These are phyloP conservation scores for Linum tenue DNA, from an alignment of 345 rosid species.

Conservation along the genomic window DNA sequence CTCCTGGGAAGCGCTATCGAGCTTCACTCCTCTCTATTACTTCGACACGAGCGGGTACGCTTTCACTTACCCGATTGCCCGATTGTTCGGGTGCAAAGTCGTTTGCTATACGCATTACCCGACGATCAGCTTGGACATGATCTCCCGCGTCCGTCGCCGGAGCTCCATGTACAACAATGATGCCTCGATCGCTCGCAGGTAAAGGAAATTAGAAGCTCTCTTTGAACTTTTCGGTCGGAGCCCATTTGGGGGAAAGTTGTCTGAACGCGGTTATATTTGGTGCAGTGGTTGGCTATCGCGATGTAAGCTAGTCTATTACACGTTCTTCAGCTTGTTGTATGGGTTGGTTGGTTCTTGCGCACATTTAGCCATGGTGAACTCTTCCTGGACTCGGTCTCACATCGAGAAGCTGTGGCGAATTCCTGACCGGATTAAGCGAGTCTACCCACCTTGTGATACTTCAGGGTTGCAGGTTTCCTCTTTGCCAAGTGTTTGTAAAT, in stretches of 20 bases:
- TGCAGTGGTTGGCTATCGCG: conserved; percentile 73
- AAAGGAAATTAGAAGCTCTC: background rate
- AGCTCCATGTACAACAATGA: conserved; percentile 78
- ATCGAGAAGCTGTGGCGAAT: conserved; percentile 76
- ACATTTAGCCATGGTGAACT: conserved; percentile 86
- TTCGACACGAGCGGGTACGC: conserved; percentile 92
- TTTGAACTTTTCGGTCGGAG: background rate
- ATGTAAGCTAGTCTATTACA: conserved; percentile 66
- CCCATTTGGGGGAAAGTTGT: background rate
- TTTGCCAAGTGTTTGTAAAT: background rate
- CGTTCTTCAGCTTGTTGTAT: conserved; percentile 67
- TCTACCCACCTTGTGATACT: conserved; percentile 94
- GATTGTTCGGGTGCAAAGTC: conserved; percentile 91
- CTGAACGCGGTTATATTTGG: background rate
- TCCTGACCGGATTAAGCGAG: conserved; percentile 54
- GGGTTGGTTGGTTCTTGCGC: conserved; percentile 82
- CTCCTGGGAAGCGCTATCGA: conserved; percentile 79
- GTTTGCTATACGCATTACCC: conserved; percentile 93
- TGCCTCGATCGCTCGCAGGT: conserved; percentile 67
- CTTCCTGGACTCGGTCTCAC: conserved; percentile 91
- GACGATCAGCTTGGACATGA: conserved; percentile 85
- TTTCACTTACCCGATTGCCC: conserved; percentile 81
- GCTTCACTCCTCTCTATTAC: conserved; percentile 59
- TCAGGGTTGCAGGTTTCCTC: conserved; percentile 77
- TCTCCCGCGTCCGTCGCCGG: conserved; percentile 65